Base-by-base conservation (phyloP, 1,284 basidiomycete genomes). In the Serendipita sp. region DNA sequence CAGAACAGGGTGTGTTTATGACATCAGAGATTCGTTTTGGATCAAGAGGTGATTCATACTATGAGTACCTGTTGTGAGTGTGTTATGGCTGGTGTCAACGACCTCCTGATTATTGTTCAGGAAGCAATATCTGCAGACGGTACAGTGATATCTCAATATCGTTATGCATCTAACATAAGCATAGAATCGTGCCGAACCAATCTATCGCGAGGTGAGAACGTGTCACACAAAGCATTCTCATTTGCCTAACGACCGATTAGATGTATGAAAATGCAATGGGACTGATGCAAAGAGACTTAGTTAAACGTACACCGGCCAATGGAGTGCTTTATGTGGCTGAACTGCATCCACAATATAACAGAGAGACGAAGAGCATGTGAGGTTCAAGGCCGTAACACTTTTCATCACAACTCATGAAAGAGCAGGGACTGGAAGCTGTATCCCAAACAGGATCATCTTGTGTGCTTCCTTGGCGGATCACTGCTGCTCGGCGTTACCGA, bases 371-470 rank as follows among this genome's bases (percentile, higher is more conserved):
- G 15, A 29, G 26, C 10, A n/a, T n/a, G 49, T 53, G 29, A 12
- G 49, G 10, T 32, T 41, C 26, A 60, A 4, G 42, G 12, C 22
- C 15, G 0, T 43, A 30, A 61, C 22, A 63, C 34, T 38, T 10
- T 26, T 15, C 1, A 8, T 10, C 35, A n/a, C 34, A n/a, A 22
- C 34, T 35, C 22, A 2, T 53, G 49, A 53, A 10, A 29, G 49
- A 53, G 49, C 67, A 89, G 87, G 34, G 73, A 75, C 61, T 92
- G 88, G 88, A 77, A 78, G 29, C 75, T 88, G 13, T 76, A 80
- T 1, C 87, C 88, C 13, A 95, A 96, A 73, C 94, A 98, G 75
- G 94, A 98, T 72, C 94, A 97, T 72, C 82, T 98, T 22, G 93
- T 92, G 0, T 97, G 94, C 74, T 98, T 97, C 83, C 75, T 97